Base-by-base conservation (phyloP, 2,329 filamentous ascomycete genomes). In the Colletotrichum gigasporum region DNA sequence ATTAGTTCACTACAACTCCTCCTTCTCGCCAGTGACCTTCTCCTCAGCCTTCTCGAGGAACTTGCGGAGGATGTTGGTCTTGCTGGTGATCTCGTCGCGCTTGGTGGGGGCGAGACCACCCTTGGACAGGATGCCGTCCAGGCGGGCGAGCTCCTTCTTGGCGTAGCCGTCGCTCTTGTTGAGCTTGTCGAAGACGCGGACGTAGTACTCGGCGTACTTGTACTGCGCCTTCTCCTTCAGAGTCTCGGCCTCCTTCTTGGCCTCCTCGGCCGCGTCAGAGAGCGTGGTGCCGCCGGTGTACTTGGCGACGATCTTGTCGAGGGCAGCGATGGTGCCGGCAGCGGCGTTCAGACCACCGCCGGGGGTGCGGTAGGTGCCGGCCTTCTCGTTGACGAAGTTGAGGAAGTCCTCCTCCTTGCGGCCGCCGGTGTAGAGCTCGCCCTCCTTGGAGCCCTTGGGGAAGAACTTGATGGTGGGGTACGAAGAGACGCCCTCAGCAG, bases 401-500 rank as follows among this genome's bases (percentile, higher is more conserved):
- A 98, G 78, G 41, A 99, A 83, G 69, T 89, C 91, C 47, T 86
- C 83, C 83, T 97, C 93, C 51, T 83, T 83, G 69, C 96, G 94
- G 67, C 87, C 92, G 66, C 91, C 90, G 56, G 84, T 81, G 85
- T 97, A 99, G 45, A 83, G 75, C 71, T 90, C 85, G 45, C 89
- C 78, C 74, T 91, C 88, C 68, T 86, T 91, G 74, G 89, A 92
- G 71, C 94, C 94, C 77, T 91, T 91, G 70, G 93, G 87, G 87
- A 97, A 99, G 87, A 91, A 99, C 83, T 97, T 97, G 84, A 99
- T 97, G 67, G 96, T 99, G 51, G 96, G 96, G 85, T 96, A 99
- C 34, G 91, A 93, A 58, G 86, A 86, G 70, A 99, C 88, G 66
- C 90, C 93, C 75, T 96, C 90, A 53, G 90, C 88, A 74, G 88